Evolutionary conservation across 2,329 filamentous ascomycete species (phyloP).

Genomic region (Penicillium sp.): DNA sequence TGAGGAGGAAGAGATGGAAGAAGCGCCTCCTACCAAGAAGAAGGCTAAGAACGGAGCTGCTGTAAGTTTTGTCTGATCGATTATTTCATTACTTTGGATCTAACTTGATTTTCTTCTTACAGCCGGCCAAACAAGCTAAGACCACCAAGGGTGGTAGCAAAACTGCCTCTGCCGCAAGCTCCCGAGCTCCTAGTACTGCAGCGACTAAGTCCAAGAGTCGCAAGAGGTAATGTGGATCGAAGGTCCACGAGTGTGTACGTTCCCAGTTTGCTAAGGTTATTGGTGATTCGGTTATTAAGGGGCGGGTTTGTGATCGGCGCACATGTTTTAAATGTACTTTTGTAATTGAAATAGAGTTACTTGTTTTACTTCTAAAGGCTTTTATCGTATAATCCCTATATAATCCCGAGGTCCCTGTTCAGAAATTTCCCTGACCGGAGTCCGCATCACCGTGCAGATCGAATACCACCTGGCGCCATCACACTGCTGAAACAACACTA

Average conservation of each 20-base stretch:
- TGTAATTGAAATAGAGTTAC: constrained; percentile 15
- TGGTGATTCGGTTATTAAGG: constrained; percentile 4
- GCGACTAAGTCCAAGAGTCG: constrained; percentile 50
- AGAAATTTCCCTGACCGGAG: constrained; percentile 7
- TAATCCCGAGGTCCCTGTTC: neutral
- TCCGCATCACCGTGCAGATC: constrained; percentile 12
- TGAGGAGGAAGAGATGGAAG: constrained; percentile 79
- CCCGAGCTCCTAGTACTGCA: constrained; percentile 81
- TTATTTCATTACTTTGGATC: neutral
- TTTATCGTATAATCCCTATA: constrained; percentile 14
- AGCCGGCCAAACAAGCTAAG: constrained; percentile 88
- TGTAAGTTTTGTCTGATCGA: constrained; percentile 52
- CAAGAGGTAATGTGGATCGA: constrained; percentile 43
- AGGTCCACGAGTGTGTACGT: neutral
- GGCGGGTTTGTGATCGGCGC: constrained; percentile 16
- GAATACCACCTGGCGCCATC: constrained; percentile 5
- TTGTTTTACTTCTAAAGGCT: constrained; percentile 8
- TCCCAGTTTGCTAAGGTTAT: constrained; percentile 1
- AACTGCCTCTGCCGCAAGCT: constrained; percentile 70
- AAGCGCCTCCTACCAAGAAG: constrained; percentile 85
- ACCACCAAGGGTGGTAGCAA: constrained; percentile 77
- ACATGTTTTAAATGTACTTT: constrained; percentile 12
- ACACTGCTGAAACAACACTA: constrained; percentile 6
- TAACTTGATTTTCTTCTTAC: constrained; percentile 15
- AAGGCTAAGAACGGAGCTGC: constrained; percentile 87